A percentile compares a stretch with the other conserved stretches of the same genome.
These are phyloP conservation scores for Solanum virginianum DNA, from an alignment of 257 asterid species.

Conservation along the genomic window DNA sequence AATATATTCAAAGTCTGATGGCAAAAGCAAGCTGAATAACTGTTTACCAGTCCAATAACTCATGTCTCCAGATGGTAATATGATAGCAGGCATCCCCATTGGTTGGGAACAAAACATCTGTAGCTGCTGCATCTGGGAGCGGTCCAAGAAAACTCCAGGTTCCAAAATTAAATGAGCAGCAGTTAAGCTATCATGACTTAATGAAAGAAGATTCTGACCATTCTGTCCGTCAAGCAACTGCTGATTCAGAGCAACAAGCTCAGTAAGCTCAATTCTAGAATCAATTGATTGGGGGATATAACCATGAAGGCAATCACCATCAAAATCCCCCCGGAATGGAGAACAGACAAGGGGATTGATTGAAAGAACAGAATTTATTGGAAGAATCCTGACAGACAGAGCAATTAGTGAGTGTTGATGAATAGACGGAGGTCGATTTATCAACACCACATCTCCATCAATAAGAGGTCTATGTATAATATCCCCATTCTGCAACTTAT, in stretches of 20 bases:
- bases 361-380: conserved; percentile 41
- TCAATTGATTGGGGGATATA: conserved; percentile 77
- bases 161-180: conserved; percentile 67
- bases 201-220: conserved; percentile 65
- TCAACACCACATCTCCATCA: conserved; percentile 78
- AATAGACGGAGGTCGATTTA: conserved; percentile 90
- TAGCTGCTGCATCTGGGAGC: conserved; percentile 74
- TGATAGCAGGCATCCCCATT: conserved; percentile 36
- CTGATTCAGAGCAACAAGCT: conserved; percentile 56
- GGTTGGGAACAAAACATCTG: conserved; percentile 57
- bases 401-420: conserved; percentile 92
- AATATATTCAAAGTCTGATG: conserved; percentile 41
- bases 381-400: conserved; percentile 66
- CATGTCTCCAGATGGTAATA: conserved; percentile 14
- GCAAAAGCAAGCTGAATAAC: conserved; percentile 59
- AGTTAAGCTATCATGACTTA: conserved; percentile 82
- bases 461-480: conserved; percentile 51
- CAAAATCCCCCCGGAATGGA: conserved; percentile 93
- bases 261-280: conserved; percentile 64
- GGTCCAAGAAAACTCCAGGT: conserved; percentile 51
- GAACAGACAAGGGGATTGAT: conserved; percentile 79
- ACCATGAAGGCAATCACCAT: conserved; percentile 96
- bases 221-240: conserved; percentile 76
- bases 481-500: conserved; percentile 62
- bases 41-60: conserved; percentile 84